phyloP scores from a whole-genome alignment of 768 basidiomycete genomes.

The Hygrocybe punicea region DNA sequence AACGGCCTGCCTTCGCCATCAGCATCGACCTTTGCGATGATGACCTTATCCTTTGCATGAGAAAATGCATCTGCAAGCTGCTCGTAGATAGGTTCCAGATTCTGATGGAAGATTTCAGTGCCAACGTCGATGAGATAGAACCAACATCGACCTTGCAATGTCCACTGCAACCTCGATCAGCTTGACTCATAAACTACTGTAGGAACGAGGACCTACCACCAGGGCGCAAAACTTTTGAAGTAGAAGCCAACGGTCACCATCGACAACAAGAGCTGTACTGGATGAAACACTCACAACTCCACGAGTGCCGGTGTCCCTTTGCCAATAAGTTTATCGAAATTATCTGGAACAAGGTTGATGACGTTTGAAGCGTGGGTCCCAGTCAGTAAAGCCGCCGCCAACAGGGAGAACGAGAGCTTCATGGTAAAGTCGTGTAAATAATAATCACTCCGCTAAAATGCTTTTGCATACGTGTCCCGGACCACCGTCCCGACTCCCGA shows the following conservation, averaged over 20 bases:
- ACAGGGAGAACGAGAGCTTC: conserved; percentile 54
- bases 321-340: conserved; percentile 75
- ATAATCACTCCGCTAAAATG: too few species aligned
- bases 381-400: conserved; percentile 52
- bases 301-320: conserved; percentile 80
- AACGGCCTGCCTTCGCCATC: conserved; percentile 80
- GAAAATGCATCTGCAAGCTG: conserved; percentile 85
- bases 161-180: conserved; percentile 46
- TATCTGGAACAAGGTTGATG: conserved; percentile 67
- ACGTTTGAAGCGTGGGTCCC: conserved; percentile 75
- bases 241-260: neutral
- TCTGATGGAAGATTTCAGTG: conserved; percentile 41
- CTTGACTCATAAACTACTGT: neutral
- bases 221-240: conserved; percentile 69
- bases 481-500: too few species aligned
- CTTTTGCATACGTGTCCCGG: conserved; percentile 17
- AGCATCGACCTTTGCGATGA: conserved; percentile 90
- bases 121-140: neutral
- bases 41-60: conserved; percentile 73
- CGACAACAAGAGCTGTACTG: neutral
- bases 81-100: conserved; percentile 84
- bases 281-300: conserved; percentile 68
- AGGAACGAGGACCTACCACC: conserved; percentile 60
- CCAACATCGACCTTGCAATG: conserved; percentile 73
- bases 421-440: too few species aligned